phyloP scores from a whole-genome alignment of 2,329 filamentous ascomycete species.

The Pyrenophora seminiperda region DNA sequence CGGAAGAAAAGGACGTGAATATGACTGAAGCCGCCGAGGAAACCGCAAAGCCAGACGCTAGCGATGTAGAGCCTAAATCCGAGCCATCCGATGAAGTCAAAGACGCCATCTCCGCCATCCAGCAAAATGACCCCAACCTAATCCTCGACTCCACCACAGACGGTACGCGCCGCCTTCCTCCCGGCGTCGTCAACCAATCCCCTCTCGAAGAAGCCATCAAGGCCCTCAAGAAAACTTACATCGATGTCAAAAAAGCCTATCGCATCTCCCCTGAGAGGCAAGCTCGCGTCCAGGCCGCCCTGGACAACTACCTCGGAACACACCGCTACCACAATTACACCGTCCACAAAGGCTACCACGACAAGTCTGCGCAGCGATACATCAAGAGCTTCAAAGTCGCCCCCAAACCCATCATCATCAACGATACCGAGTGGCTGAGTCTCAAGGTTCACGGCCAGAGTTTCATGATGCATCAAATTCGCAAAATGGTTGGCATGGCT shows the following conservation, averaged over 20 bases:
- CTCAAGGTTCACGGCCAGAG: slow-evolving; percentile 96
- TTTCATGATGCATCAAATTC: slow-evolving; percentile 99
- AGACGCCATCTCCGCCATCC: slow-evolving; percentile 30
- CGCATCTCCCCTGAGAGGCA: slow-evolving; percentile 76
- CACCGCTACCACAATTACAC: slow-evolving; percentile 98
- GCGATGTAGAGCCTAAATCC: slow-evolving; percentile 11
- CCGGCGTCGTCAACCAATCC: slow-evolving; percentile 34
- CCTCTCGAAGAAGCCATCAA: slow-evolving; percentile 53
- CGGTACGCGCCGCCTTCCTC: slow-evolving; percentile 35
- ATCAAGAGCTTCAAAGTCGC: slow-evolving; percentile 87
- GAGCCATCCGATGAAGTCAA: slow-evolving; percentile 26
- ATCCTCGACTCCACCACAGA: slow-evolving; percentile 38
- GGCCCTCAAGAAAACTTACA: slow-evolving; percentile 76
- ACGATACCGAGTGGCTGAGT: slow-evolving; percentile 92
- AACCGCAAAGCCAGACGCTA: slow-evolving; percentile 13
- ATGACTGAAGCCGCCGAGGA: slow-evolving; percentile 15
- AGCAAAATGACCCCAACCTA: slow-evolving; percentile 33
- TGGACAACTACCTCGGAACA: slow-evolving; percentile 80
- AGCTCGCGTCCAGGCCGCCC: slow-evolving; percentile 73
- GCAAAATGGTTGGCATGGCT: slow-evolving; percentile 97
- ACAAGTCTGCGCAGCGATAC: slow-evolving; percentile 83
- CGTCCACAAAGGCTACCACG: slow-evolving; percentile 79
- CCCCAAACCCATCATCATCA: slow-evolving; percentile 73
- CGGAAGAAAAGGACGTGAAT: background rate
- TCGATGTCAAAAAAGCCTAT: slow-evolving; percentile 81